Evolutionary conservation across 495 filamentous ascomycete genomes (phyloP).

Genomic region (Penicillium macrosclerotiorum): DNA sequence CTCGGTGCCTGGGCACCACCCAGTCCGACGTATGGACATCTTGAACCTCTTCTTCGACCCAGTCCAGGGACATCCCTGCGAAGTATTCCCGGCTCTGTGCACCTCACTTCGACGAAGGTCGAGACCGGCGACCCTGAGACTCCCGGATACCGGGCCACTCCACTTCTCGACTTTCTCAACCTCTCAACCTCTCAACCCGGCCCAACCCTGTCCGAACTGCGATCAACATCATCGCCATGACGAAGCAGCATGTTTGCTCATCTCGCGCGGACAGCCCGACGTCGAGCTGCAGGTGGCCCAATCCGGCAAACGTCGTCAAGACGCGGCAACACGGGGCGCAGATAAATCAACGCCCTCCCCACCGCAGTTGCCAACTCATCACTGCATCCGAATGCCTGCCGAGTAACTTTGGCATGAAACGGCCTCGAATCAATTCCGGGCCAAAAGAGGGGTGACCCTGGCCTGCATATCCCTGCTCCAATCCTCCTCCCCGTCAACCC

Average conservation of each 20-base stretch:
- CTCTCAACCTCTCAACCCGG: too few relatives aligned
- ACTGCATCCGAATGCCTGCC: slow-evolving; percentile 65
- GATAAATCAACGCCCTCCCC: slow-evolving; percentile 29
- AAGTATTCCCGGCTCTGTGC: too few relatives aligned
- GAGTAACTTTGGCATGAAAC: slow-evolving; percentile 29
- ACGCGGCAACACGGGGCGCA: slow-evolving; percentile 7
- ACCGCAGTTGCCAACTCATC: slow-evolving; percentile 80
- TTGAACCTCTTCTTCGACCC: too few relatives aligned
- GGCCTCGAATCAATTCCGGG: slow-evolving; percentile 7
- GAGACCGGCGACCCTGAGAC: too few relatives aligned
- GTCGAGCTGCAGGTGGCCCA: slow-evolving; percentile 25
- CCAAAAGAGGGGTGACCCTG: background rate
- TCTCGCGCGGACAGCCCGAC: slow-evolving; percentile 1
- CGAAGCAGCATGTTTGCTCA: slow-evolving; percentile 4
- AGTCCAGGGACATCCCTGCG: too few relatives aligned
- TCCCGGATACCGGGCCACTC: too few relatives aligned
- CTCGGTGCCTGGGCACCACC: too few relatives aligned
- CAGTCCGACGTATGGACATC: too few relatives aligned
- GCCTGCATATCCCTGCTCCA: too few relatives aligned
- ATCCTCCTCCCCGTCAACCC: background rate
- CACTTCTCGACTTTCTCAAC: too few relatives aligned
- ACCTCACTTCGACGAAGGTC: too few relatives aligned
- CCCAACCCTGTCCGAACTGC: too few relatives aligned
- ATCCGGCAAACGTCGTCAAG: slow-evolving; percentile 16
- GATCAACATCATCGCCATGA: background rate